A percentile compares a stretch with the other conserved stretches of the same genome.
phyloP scores from a whole-genome alignment of 257 asterid genomes.

The Lycium ferocissimum region DNA sequence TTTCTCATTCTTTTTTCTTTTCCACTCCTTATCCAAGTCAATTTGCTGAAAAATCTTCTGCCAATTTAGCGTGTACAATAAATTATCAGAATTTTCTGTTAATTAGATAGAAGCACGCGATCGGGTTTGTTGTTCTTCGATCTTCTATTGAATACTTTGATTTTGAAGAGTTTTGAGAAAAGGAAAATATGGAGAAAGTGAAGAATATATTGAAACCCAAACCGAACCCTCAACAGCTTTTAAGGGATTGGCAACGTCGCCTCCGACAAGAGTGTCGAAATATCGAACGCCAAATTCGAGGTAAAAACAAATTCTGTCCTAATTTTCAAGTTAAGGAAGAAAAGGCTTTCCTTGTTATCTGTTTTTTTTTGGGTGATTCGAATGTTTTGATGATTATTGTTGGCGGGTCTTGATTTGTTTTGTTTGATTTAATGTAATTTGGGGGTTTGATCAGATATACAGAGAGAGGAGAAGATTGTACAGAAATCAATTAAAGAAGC shows the following conservation, averaged over 20 bases:
- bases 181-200: conserved; percentile 65
- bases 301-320: conserved; percentile 36
- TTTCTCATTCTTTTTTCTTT: background rate
- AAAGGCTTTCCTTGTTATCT: background rate
- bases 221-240: conserved; percentile 84
- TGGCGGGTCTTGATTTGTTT: background rate
- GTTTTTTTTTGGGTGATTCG: background rate
- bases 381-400: background rate
- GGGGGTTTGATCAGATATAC: conserved; percentile 67
- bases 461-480: conserved; percentile 91
- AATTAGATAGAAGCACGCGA: background rate
- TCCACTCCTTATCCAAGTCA: background rate
- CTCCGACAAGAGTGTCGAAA: conserved; percentile 91
- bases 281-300: conserved; percentile 96
- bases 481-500: conserved; percentile 97
- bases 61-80: background rate
- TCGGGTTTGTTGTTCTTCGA: background rate
- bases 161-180: background rate
- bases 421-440: background rate
- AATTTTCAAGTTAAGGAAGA: background rate
- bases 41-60: background rate
- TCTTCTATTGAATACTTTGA: background rate
- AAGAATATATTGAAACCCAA: conserved; percentile 80
- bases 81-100: too few species aligned
- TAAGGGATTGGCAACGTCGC: conserved; percentile 98